Conservation (phyloP, 1,284 basidiomycete genomes). For the Schizophyllum commune region DNA sequence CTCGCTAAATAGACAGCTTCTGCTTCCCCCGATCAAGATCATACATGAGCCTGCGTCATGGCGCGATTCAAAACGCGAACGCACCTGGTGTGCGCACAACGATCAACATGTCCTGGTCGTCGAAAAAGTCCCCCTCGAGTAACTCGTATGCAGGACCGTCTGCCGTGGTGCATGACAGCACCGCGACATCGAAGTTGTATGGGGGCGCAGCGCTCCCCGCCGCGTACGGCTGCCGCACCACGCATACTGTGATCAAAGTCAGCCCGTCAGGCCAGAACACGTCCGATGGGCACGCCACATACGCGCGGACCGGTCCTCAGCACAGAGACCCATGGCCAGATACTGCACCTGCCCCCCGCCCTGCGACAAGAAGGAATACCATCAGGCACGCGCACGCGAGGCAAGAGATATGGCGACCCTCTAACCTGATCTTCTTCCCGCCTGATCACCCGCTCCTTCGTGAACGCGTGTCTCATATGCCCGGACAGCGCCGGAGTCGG, state of each 20-base stretch:
- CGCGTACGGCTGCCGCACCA: constrained; percentile 39
- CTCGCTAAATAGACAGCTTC: constrained; percentile 49
- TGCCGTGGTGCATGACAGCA: constrained; percentile 34
- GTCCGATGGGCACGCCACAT: constrained; percentile 12
- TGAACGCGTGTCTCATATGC: constrained; percentile 13
- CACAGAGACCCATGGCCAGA: constrained; percentile 32
- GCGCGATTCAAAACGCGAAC: constrained; percentile 30
- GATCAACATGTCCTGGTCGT: constrained; percentile 58
- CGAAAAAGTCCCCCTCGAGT: constrained; percentile 67
- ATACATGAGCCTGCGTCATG: not conserved
- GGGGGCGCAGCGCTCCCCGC: constrained; percentile 38
- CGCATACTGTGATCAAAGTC: constrained; percentile 35
- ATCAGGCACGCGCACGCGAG: not conserved
- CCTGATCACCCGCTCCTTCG: constrained; percentile 38
- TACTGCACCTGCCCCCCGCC: constrained; percentile 36
- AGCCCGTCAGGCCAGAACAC: constrained; percentile 19
- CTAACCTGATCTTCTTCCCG: constrained; percentile 37
- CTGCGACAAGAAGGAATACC: constrained; percentile 19
- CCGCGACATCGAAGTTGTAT: constrained; percentile 29
- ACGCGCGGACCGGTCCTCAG: constrained; percentile 30
- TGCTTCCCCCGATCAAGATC: constrained; percentile 15
- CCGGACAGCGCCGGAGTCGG: constrained; percentile 18
- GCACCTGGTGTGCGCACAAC: constrained; percentile 46
- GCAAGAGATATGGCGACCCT: constrained; percentile 16
- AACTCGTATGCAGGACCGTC: constrained; percentile 37